Percentiles rank a stretch among this genome's conserved stretches.
Evolutionary conservation across 495 filamentous ascomycete genomes (phyloP).

Genomic region (Aspergillus bertholletiae): DNA sequence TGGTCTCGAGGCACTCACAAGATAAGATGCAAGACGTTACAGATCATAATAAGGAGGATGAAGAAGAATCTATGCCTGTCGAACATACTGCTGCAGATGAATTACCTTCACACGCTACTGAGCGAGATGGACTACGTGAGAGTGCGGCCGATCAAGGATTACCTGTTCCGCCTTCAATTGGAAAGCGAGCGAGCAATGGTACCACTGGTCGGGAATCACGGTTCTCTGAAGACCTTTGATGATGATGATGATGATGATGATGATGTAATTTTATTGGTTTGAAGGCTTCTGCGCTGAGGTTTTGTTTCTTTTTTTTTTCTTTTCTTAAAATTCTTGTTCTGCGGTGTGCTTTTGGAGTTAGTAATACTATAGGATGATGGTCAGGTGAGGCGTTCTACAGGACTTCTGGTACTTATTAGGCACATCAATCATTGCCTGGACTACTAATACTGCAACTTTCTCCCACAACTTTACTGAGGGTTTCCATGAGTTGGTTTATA

Average conservation of each 20-base stretch:
- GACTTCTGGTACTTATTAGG: neutral
- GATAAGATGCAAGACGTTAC: slow-evolving; percentile 23
- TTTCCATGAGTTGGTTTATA: neutral
- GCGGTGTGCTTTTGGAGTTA: neutral
- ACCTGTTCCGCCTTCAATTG: slow-evolving; percentile 32
- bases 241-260: too few relatives aligned
- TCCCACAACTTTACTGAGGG: neutral
- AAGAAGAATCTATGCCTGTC: slow-evolving; percentile 14
- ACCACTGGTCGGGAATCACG: slow-evolving; percentile 43
- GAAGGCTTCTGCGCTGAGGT: neutral
- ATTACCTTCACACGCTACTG: slow-evolving; percentile 13
- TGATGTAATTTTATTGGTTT: slow-evolving; percentile 14
- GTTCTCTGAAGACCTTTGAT: slow-evolving; percentile 51
- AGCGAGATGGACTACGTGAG: slow-evolving; percentile 42
- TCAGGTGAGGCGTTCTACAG: neutral
- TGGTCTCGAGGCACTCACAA: slow-evolving; percentile 15
- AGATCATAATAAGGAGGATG: slow-evolving; percentile 16
- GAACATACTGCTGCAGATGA: slow-evolving; percentile 10
- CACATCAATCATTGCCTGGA: neutral
- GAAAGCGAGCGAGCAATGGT: slow-evolving; percentile 30
- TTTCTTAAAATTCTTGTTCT: slow-evolving; percentile 6
- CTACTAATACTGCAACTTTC: neutral
- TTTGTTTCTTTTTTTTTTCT: neutral
- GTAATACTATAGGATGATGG: neutral
- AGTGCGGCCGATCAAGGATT: slow-evolving; percentile 47